Base-by-base conservation (phyloP, 208 protist genomes). In the Zelonia costaricensis region DNA sequence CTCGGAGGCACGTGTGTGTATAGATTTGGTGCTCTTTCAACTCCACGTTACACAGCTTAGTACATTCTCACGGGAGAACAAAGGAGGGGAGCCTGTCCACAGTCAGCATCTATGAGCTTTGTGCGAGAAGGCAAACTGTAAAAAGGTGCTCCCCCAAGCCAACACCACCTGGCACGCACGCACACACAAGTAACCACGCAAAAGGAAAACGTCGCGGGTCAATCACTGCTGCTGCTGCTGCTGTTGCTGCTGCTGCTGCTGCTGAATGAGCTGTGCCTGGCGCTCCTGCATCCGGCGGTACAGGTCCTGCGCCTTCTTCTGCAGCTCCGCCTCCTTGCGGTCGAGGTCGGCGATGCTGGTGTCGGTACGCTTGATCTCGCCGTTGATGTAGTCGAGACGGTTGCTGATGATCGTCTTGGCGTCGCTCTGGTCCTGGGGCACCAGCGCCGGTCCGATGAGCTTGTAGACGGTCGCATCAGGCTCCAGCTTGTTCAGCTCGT, bases 371-470 rank as follows among this genome's bases (percentile, higher is more conserved):
- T 93, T 96, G 28, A 96, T 65, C 62, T 97, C 90, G 16, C 80
- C 80, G 61, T 88, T 93, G 70, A 98, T 97, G 68, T 96, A 97
- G 33, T 98, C 91, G 28, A 98, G 82, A 46, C 95, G 89, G 51
- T 94, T 96, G 27, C 74, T 64, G 6, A 98, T 86, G 49, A 97
- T 96, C 16, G 75, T 82, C 63, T 92, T 95, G 12, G 92, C 96
- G 62, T 98, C 96, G 30, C 64, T 82, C 59, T 89, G 86, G 45
- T 97, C 93, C 61, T 98, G 94, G 7, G 88, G 88, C 42, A 98
- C 86, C 40, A 98, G 85, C 20, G 89, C 96, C 30, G 96, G 94
- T 12, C 96, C 96, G 52, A 97, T 97, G 13, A 98, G 84, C 69
- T 98, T 98, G 70, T 97, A 98, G 28, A 98, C 92, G 28, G 71